Evolutionary conservation across 805 yeast genomes (phyloP).

Genomic region (Ascoidea tarda): DNA sequence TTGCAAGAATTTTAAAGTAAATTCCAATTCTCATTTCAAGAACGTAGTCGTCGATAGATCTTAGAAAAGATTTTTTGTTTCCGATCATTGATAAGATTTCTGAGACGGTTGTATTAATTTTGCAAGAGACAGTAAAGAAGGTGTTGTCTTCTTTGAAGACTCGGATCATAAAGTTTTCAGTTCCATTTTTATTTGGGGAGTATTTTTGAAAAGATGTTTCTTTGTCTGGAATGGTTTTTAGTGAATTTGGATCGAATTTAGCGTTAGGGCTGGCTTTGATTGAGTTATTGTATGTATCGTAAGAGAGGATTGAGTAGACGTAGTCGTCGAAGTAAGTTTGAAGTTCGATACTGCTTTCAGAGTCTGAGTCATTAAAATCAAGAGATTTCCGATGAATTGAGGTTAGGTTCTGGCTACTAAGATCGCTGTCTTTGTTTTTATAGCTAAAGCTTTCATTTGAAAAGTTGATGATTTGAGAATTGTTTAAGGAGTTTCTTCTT

Average conservation of each 20-base stretch:
- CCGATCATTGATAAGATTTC: constrained; percentile 50
- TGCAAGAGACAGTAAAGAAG: constrained; percentile 68
- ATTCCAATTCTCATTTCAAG: constrained; percentile 64
- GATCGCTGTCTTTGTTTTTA: neutral
- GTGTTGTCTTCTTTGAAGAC: constrained; percentile 75
- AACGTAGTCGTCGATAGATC: constrained; percentile 56
- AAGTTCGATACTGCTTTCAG: neutral
- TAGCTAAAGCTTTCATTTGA: neutral
- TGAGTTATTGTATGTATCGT: too few species aligned
- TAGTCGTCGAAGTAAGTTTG: neutral
- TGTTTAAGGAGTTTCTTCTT: neutral
- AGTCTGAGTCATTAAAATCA: neutral
- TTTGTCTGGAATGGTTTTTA: constrained; percentile 23
- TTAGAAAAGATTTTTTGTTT: constrained; percentile 65
- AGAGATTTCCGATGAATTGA: too few species aligned
- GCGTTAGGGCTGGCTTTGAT: too few species aligned
- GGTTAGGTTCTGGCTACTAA: too few species aligned
- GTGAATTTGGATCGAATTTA: constrained; percentile 10
- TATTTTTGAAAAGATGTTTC: neutral
- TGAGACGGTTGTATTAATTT: constrained; percentile 60
- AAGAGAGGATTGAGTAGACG: neutral
- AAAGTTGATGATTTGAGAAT: neutral
- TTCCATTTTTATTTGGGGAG: neutral
- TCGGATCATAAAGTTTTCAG: constrained; percentile 24
- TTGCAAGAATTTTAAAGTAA: constrained; percentile 53